Evolutionary conservation across 345 rosid species (phyloP), one percentile per base, ranked within the genome.

Genomic region (Brassica cretica): DNA sequence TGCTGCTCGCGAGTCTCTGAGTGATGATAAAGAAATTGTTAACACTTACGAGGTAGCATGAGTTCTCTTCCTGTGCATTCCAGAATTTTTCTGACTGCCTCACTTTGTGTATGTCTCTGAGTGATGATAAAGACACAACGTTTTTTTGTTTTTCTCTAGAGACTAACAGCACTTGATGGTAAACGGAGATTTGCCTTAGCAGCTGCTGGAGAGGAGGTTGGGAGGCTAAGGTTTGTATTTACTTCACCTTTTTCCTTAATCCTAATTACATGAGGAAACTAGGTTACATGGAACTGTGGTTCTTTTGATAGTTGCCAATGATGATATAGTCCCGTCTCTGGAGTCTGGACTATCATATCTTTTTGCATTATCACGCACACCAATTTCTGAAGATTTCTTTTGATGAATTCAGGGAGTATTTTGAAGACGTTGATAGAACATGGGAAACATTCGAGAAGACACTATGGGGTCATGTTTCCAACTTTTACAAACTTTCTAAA

Each of bases 391-490:
- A 44, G 63, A 66, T 62, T 59, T 62, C 6, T 62, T 73, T 65
- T 63, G 53, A 39, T 66, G 80, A 76, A 30, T 30, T 14, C 86
- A 96, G 99, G 78, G 98, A 93, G 86, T 96, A 96, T 84, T 96
- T 96, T 85, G 98, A 96, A 88, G 99, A 96, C 64, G 96, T 96
- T 41, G 99, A 96, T 88, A 87, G 70, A 72, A 91, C 92, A 1
- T 96, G 99, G 98, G 99, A 91, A 85, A 96, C 97, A 59, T 93
- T 96, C 84, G 99, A 96, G 84, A 90, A 91, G 82, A 90, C 94
- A 84, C 82, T 96, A 81, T 96, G 99, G 99, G 90, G 85, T 55
- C 97, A 91, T 71, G 75, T 96, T 74, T 69, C 89, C 75, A 93
- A 91, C 85, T 91, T 88, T 78, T 88, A 87, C 82, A 90, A 88